Conservation (phyloP, 345 rosid genomes). For the Euphorbia tirucalli region DNA sequence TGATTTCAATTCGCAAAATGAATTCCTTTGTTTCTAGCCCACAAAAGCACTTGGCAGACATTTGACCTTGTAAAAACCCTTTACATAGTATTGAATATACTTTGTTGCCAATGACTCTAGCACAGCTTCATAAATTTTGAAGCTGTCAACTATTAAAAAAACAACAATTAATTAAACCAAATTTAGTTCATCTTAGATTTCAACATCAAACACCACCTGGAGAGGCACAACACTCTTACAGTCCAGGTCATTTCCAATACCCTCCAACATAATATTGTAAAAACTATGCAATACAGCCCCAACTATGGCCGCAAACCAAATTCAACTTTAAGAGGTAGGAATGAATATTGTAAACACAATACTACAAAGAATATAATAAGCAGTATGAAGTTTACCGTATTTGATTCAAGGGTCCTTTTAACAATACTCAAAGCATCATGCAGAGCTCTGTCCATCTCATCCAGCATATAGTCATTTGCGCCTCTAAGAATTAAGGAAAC, state of each 20-base stretch:
- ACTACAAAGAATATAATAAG: neutral
- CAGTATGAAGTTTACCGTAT: slow-evolving; percentile 50
- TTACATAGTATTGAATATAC: neutral
- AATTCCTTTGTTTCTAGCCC: neutral
- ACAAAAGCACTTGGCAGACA: neutral
- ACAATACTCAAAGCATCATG: slow-evolving; percentile 85
- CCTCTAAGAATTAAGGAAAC: slow-evolving; percentile 94
- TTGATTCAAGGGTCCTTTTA: slow-evolving; percentile 94
- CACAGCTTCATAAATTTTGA: neutral
- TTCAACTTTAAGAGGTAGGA: neutral
- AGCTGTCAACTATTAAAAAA: neutral
- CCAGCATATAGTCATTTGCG: slow-evolving; percentile 98
- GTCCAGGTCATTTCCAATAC: neutral
- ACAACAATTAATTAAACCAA: neutral
- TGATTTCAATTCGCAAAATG: neutral
- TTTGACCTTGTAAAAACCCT: neutral
- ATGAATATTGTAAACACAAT: neutral
- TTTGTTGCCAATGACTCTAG: neutral
- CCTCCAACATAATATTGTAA: neutral
- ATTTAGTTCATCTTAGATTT: neutral
- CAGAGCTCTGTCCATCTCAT: slow-evolving; percentile 96
- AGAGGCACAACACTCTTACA: neutral
- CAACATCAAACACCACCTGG: neutral
- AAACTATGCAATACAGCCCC: neutral
- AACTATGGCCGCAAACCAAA: neutral